Base-by-base conservation (phyloP, 202 grass and related monocot genomes). In the Saccharum hybrid region DNA sequence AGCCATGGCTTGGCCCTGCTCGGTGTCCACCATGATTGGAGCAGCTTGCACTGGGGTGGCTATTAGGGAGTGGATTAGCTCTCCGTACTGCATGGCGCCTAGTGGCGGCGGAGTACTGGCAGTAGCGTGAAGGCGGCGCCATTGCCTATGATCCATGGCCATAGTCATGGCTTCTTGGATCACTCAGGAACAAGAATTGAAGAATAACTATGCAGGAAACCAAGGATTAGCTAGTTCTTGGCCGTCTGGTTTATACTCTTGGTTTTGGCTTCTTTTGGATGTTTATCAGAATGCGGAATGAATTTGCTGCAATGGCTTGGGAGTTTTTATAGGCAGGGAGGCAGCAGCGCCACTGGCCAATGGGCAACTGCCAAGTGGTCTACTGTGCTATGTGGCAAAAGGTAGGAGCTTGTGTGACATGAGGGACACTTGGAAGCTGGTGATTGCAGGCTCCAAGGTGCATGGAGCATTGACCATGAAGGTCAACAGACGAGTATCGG, bases 91-190 rank as follows among this genome's bases (percentile, higher is more conserved):
- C 36, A 36, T 14, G 82, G 49, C 60, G 48, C 72, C 48, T 18
- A 81, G 16, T 22, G 39, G 26, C 36, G 41, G 41, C 62, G 81
- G 31, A 28, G 23, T 80, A 7, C 30, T 9, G 31, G 52, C 7
- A 14, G 19, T 22, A 30, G 56, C 16, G 4, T 37, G 14, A 14
- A 33, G 75, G 34, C 82, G 71, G 61, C 77, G 54, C 68, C 86
- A 84, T 43, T 80, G 68, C 15, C 15, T 69, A 13, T 43, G 41
- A 84, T 90, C 81, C 87, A 92, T 92, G 82, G 85, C 79, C 90
- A 72, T 68, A 28, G 84, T 49, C 77, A 84, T 94, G 81, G 41
- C 9, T 87, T 83, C 11, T 63, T 49, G 8, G 56, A 52, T 72
- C 30, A 21, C 12, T 52, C 41, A 40, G 39, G 14, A 79, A 79